Conservation (phyloP, 441 rosid genomes). For the Aquilaria agallochum region DNA sequence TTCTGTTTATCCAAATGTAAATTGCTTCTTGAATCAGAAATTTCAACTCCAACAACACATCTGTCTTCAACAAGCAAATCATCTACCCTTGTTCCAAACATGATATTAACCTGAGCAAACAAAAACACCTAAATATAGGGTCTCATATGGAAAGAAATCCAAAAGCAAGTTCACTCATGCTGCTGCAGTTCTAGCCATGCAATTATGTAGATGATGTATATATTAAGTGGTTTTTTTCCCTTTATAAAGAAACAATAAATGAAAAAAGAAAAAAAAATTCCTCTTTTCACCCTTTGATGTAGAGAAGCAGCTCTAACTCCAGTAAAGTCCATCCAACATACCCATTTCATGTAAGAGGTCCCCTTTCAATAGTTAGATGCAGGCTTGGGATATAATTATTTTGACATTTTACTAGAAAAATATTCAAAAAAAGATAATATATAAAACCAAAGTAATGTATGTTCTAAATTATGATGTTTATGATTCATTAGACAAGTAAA, state of each 20-base stretch:
- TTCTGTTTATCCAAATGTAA: slow-evolving; percentile 29
- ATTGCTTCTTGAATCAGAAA: slow-evolving; percentile 49
- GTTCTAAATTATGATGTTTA: too few relatives aligned
- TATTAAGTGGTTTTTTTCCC: too few relatives aligned
- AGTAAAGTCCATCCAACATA: not conserved
- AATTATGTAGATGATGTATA: too few relatives aligned
- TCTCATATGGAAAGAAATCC: not conserved
- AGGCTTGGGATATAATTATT: not conserved
- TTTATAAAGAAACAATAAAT: too few relatives aligned
- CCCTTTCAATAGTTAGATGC: not conserved
- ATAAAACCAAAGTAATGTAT: not conserved
- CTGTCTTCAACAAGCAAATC: slow-evolving; percentile 66
- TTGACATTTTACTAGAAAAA: not conserved
- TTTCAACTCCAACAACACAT: slow-evolving; percentile 64
- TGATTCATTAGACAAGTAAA: too few relatives aligned
- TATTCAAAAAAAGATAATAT: not conserved
- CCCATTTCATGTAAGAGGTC: not conserved
- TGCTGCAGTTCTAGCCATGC: too few relatives aligned
- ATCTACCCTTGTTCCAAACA: slow-evolving; percentile 81
- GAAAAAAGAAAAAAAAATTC: too few relatives aligned
- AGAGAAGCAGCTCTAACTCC: not conserved
- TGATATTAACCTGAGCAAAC: slow-evolving; percentile 59
- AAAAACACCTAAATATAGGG: slow-evolving; percentile 11
- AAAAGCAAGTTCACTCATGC: too few relatives aligned
- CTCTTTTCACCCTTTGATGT: too few relatives aligned